These are phyloP conservation scores for Psilocybe subaeruginosa DNA, from an alignment of 768 basidiomycete genomes.

Conservation along the genomic window DNA sequence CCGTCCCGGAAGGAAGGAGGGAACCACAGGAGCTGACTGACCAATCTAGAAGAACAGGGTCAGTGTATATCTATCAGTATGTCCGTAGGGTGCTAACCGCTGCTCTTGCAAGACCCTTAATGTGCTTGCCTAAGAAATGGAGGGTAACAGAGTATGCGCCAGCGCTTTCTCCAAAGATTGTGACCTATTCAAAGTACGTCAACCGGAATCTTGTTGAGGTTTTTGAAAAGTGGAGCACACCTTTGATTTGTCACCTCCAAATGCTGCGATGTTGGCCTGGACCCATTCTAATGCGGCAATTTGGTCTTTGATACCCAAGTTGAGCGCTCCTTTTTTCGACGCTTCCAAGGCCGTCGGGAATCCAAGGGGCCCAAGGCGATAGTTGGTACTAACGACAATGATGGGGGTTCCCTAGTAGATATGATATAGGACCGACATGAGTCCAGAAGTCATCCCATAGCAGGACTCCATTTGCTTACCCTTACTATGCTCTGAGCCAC, in stretches of 20 bases:
- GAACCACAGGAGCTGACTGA: conserved; percentile 35
- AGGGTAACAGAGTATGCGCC: conserved; percentile 42
- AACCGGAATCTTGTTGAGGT: not conserved
- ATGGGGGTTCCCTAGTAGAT: conserved; percentile 40
- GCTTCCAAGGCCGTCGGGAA: conserved; percentile 42
- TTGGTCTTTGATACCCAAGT: conserved; percentile 47
- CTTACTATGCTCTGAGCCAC: conserved; percentile 32
- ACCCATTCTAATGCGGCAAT: conserved; percentile 51
- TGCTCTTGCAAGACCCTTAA: conserved; percentile 27
- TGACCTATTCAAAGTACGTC: conserved; percentile 33
- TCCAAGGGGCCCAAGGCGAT: conserved; percentile 47
- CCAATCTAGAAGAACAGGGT: conserved; percentile 28
- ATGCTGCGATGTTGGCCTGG: conserved; percentile 54
- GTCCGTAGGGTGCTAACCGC: conserved; percentile 14
- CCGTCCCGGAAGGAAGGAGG: conserved; percentile 27
- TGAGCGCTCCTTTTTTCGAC: conserved; percentile 32
- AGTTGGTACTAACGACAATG: conserved; percentile 38
- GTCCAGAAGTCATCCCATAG: not conserved
- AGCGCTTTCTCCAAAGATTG: conserved; percentile 50
- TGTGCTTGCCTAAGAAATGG: conserved; percentile 29
- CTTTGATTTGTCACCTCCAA: conserved; percentile 52
- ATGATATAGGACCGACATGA: not conserved
- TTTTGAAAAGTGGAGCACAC: conserved; percentile 1
- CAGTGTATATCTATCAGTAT: too few species aligned
- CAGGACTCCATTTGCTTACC: conserved; percentile 17